Percentiles rank a stretch among this genome's conserved stretches.
Conservation (phyloP, 2,329 filamentous ascomycete genomes). For the Alternaria infectoria region DNA sequence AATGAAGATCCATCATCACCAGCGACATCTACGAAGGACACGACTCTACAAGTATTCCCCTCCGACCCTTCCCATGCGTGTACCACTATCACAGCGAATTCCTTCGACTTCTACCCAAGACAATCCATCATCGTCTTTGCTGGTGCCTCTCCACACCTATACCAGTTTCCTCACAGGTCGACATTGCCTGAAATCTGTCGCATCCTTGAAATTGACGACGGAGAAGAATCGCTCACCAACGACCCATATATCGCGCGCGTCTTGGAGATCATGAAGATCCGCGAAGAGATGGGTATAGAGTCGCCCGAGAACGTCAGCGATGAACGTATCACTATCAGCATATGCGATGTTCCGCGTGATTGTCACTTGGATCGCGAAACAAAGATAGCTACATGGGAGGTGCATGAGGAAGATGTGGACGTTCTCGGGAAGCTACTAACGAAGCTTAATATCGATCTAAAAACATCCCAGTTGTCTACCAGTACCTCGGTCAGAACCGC, state of each 20-base stretch:
- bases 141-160: constrained; percentile 6
- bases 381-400: constrained; percentile 8
- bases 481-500: background rate
- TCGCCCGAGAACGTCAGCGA: constrained; percentile 14
- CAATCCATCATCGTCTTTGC: background rate
- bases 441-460: background rate
- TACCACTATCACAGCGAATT: background rate
- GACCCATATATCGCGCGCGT: constrained; percentile 6
- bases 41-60: background rate
- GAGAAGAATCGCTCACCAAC: background rate
- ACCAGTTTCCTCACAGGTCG: constrained; percentile 17
- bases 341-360: background rate
- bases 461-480: background rate
- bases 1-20: background rate
- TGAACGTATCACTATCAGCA: constrained; percentile 9
- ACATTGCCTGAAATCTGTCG: constrained; percentile 18
- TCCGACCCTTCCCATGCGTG: too few relatives aligned
- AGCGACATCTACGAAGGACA: background rate
- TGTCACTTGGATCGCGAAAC: background rate
- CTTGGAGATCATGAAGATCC: constrained; percentile 18
- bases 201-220: constrained; percentile 4
- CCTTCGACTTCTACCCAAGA: background rate
- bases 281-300: constrained; percentile 12
- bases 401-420: background rate
- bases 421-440: background rate